Conservation (phyloP, 768 basidiomycete genomes). For the Cyclocybe cylindracea region DNA sequence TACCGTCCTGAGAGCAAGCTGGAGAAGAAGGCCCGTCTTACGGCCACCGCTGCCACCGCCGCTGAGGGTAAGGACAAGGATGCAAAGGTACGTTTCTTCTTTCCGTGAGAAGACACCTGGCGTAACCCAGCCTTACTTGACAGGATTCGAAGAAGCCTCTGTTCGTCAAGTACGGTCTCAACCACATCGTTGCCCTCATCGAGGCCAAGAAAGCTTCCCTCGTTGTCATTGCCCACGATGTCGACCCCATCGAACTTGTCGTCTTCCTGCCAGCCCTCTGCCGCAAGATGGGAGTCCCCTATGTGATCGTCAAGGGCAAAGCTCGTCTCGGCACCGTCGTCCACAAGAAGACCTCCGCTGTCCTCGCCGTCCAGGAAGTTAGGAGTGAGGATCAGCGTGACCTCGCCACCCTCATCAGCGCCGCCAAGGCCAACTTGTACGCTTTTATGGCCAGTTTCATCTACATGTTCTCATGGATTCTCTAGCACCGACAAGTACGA, state of each 20-base stretch:
- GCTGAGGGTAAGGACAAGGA: constrained; percentile 78
- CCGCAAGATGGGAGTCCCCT: constrained; percentile 99
- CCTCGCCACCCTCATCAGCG: constrained; percentile 87
- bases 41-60: constrained; percentile 71
- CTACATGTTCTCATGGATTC: neutral
- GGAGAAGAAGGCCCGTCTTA: constrained; percentile 95
- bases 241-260: constrained; percentile 99
- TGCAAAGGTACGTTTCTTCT: constrained; percentile 36
- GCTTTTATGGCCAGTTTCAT: constrained; percentile 29
- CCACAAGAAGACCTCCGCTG: constrained; percentile 97
- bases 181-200: constrained; percentile 93
- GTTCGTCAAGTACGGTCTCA: constrained; percentile 94
- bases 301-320: constrained; percentile 98
- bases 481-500: constrained; percentile 89
- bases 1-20: constrained; percentile 93
- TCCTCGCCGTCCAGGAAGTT: constrained; percentile 91
- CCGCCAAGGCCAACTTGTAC: constrained; percentile 97
- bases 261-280: constrained; percentile 98
- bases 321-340: constrained; percentile 97
- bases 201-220: constrained; percentile 98
- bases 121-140: neutral
- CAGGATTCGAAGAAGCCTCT: constrained; percentile 93
- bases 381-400: constrained; percentile 93
- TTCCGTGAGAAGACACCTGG: too few relatives aligned
- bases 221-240: constrained; percentile 95